Percentiles rank a stretch among this genome's conserved stretches.
phyloP scores from a whole-genome alignment of 2,329 filamentous ascomycete genomes.

The Beauveria sp. region DNA sequence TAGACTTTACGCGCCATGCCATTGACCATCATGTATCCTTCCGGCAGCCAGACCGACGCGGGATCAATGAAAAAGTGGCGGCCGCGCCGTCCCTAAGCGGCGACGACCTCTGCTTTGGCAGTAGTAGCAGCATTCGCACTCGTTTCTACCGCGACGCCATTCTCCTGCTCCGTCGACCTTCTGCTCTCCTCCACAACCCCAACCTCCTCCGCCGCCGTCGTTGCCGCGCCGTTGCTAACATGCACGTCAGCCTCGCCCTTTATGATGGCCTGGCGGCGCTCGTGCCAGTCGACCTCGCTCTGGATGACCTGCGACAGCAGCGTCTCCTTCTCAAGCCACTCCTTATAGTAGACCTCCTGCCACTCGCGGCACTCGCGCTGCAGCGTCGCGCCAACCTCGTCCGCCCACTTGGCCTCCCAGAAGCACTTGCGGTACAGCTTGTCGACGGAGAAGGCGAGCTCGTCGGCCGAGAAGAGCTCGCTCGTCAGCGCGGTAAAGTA shows the following conservation, averaged over 20 bases:
- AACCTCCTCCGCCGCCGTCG: background rate
- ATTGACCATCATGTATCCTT: background rate
- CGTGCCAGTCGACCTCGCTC: slow-evolving; percentile 59
- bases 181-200: background rate
- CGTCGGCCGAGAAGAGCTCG: slow-evolving; percentile 57
- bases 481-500: slow-evolving; percentile 47
- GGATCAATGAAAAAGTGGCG: background rate
- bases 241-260: slow-evolving; percentile 39
- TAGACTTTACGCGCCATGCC: background rate
- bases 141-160: background rate
- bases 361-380: slow-evolving; percentile 57
- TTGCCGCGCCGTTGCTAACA: slow-evolving; percentile 5
- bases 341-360: slow-evolving; percentile 59
- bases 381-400: slow-evolving; percentile 57
- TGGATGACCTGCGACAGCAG: slow-evolving; percentile 65
- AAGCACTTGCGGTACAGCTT: slow-evolving; percentile 62
- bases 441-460: slow-evolving; percentile 52
- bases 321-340: slow-evolving; percentile 76
- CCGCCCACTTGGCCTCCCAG: slow-evolving; percentile 65
- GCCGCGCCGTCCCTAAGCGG: background rate
- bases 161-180: background rate
- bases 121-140: background rate
- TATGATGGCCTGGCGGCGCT: slow-evolving; percentile 48
- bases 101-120: background rate
- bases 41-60: background rate